These are phyloP conservation scores for Phialocephala subalpina DNA, from an alignment of 2,329 filamentous ascomycete genomes.

Conservation along the genomic window DNA sequence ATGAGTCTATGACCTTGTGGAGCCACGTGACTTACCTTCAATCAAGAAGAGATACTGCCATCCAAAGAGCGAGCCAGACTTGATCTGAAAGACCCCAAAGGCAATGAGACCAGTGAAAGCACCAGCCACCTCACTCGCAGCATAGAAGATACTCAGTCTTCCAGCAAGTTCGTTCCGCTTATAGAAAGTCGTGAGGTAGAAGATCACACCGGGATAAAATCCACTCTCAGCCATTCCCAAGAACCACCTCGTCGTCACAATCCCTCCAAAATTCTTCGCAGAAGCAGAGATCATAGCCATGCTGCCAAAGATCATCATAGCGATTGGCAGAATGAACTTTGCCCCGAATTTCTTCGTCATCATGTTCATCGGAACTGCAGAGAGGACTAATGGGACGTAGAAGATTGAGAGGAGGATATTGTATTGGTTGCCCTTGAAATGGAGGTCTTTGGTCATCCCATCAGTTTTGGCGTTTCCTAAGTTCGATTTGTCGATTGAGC, in stretches of 20 bases:
- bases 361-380: slow-evolving; percentile 47
- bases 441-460: slow-evolving; percentile 42
- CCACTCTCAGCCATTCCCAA: slow-evolving; percentile 60
- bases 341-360: slow-evolving; percentile 53
- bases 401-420: slow-evolving; percentile 68
- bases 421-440: slow-evolving; percentile 62
- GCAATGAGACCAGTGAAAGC: slow-evolving; percentile 69
- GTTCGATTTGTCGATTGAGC: slow-evolving; percentile 44
- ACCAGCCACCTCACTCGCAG: slow-evolving; percentile 49
- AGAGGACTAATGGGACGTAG: slow-evolving; percentile 69
- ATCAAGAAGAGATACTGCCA: slow-evolving; percentile 74
- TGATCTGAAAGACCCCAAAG: slow-evolving; percentile 46
- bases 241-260: slow-evolving; percentile 57
- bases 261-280: slow-evolving; percentile 55
- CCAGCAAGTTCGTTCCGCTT: slow-evolving; percentile 59
- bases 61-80: slow-evolving; percentile 48
- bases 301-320: slow-evolving; percentile 56
- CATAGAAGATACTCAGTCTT: slow-evolving; percentile 61
- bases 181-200: slow-evolving; percentile 70
- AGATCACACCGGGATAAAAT: slow-evolving; percentile 62
- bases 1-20: background rate
- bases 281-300: slow-evolving; percentile 58
- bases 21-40: slow-evolving; percentile 39
- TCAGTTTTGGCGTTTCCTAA: slow-evolving; percentile 56
- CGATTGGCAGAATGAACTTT: slow-evolving; percentile 42